phyloP scores from a whole-genome alignment of 805 yeast species.

The Candida montana region DNA sequence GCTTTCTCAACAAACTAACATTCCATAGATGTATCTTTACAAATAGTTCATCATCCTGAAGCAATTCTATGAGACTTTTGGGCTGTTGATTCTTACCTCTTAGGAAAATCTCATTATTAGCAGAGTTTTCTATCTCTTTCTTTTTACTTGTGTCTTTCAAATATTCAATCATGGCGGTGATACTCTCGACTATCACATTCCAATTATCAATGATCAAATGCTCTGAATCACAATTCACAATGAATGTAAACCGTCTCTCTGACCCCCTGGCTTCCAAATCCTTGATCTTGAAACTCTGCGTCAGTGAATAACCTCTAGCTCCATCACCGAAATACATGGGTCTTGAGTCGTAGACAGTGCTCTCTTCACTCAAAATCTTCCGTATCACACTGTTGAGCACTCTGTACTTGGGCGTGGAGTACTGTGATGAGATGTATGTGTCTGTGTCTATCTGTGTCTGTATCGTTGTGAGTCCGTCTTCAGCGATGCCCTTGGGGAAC shows the following conservation, averaged over 20 bases:
- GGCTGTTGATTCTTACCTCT: constrained; percentile 53
- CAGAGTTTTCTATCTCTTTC: constrained; percentile 23
- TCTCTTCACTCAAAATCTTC: constrained; percentile 63
- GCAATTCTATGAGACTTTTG: constrained; percentile 47
- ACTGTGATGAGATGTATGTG: constrained; percentile 45
- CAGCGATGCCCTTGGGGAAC: constrained; percentile 36
- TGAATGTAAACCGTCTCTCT: constrained; percentile 59
- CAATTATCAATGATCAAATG: constrained; percentile 48
- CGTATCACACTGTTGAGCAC: constrained; percentile 54
- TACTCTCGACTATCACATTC: constrained; percentile 41
- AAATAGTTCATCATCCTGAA: constrained; percentile 49
- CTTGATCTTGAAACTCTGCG: constrained; percentile 53
- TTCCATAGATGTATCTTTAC: constrained; percentile 64
- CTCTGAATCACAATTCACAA: constrained; percentile 53
- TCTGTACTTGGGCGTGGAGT: constrained; percentile 51
- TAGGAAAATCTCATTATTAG: constrained; percentile 44
- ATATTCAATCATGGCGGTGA: constrained; percentile 35
- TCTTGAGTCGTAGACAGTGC: constrained; percentile 49
- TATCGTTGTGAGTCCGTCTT: constrained; percentile 28
- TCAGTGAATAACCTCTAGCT: constrained; percentile 52
- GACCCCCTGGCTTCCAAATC: constrained; percentile 71
- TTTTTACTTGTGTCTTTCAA: constrained; percentile 30
- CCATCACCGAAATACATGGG: constrained; percentile 65
- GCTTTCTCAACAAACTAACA: constrained; percentile 39
- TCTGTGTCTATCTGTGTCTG: constrained; percentile 17